Evolutionary conservation across 1,284 basidiomycete species (phyloP).

Genomic region (Boletus semigastroideus): DNA sequence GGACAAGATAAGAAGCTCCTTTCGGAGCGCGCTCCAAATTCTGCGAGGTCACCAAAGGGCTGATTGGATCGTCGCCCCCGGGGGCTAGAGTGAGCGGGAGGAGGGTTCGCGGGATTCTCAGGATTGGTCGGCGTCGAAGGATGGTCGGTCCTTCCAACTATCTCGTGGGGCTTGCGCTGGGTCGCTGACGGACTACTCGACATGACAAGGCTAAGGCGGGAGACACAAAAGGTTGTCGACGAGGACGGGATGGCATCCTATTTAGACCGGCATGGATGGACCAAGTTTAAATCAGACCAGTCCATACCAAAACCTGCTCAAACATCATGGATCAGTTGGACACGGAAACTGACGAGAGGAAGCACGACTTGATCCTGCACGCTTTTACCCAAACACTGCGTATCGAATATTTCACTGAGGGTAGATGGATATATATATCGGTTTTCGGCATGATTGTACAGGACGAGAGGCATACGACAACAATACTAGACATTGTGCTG

Average conservation of each 20-base stretch:
- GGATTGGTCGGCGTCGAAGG: conserved; percentile 1
- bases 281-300: conserved; percentile 18
- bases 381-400: conserved; percentile 1
- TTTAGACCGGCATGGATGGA: conserved; percentile 2
- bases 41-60: conserved; percentile 6
- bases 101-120: not conserved
- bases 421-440: conserved; percentile 19
- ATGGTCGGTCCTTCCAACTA: not conserved
- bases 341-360: not conserved
- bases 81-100: not conserved
- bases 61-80: not conserved
- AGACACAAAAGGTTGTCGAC: not conserved
- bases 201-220: conserved; percentile 6
- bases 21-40: conserved; percentile 1
- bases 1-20: conserved; percentile 12
- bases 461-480: conserved; percentile 21
- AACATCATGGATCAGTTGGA: not conserved
- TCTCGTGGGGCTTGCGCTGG: conserved; percentile 6
- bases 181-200: conserved; percentile 5
- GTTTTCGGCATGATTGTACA: conserved; percentile 24
- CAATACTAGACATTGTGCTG: conserved; percentile 15
- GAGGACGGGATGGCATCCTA: not conserved
- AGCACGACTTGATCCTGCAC: conserved; percentile 3
- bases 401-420: conserved; percentile 7
- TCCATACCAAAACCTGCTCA: conserved; percentile 1